phyloP scores from a whole-genome alignment of 768 basidiomycete species.

The Pleurotus citrinopileatus region DNA sequence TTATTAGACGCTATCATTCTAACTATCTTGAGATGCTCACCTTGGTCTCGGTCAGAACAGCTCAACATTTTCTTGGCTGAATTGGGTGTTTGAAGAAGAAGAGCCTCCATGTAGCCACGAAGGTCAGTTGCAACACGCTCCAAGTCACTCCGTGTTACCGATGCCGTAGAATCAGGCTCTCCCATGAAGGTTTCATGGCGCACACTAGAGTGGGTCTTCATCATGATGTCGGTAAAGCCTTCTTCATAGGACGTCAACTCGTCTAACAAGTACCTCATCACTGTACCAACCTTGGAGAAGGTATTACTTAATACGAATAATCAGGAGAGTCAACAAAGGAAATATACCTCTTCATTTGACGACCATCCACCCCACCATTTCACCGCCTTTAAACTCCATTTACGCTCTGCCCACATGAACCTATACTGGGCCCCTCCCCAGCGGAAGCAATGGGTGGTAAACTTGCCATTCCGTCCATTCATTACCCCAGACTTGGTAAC shows the following conservation, averaged over 20 bases:
- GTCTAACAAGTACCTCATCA: constrained; percentile 27
- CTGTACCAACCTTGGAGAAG: constrained; percentile 18
- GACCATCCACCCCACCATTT: constrained; percentile 29
- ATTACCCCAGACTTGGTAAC: constrained; percentile 16
- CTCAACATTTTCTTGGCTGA: too few species aligned
- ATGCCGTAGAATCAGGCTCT: constrained; percentile 4
- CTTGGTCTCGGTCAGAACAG: too few species aligned
- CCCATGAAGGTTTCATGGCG: constrained; percentile 23
- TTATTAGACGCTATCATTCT: too few species aligned
- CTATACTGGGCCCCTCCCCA: constrained; percentile 24
- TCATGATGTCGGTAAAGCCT: constrained; percentile 21
- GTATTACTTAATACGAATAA: background rate
- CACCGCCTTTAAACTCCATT: constrained; percentile 24
- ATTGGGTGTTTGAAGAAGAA: too few species aligned
- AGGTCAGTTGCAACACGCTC: background rate
- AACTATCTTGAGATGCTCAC: too few species aligned
- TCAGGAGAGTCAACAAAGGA: background rate
- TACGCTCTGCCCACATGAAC: constrained; percentile 23
- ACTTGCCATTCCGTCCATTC: constrained; percentile 14
- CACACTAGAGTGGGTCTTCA: constrained; percentile 14
- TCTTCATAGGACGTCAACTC: constrained; percentile 27
- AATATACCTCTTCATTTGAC: constrained; percentile 17
- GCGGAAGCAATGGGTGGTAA: constrained; percentile 26
- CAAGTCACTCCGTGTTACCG: constrained; percentile 12
- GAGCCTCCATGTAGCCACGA: background rate